phyloP scores from a whole-genome alignment of 2,329 filamentous ascomycete species.

The Juglanconis juglandina region DNA sequence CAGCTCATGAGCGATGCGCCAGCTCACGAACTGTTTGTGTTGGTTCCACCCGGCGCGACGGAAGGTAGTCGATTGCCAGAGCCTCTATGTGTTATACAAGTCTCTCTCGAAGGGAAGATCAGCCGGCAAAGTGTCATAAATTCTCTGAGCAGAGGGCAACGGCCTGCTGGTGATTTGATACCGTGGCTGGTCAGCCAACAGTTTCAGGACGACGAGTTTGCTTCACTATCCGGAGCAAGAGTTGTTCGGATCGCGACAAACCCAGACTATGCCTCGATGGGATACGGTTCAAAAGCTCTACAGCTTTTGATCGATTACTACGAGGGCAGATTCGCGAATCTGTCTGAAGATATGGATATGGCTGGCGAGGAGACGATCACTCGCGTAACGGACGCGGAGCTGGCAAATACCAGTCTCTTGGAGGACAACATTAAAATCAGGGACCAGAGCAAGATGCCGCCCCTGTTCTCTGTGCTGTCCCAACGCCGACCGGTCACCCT shows the following conservation, averaged over 20 bases:
- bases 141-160: constrained; percentile 81
- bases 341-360: constrained; percentile 66
- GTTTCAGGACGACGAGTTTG: constrained; percentile 97
- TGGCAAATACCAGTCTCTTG: constrained; percentile 71
- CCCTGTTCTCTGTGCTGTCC: constrained; percentile 82
- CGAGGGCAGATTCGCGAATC: constrained; percentile 82
- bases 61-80: constrained; percentile 78
- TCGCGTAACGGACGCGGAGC: constrained; percentile 77
- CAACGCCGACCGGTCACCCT: constrained; percentile 76
- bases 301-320: constrained; percentile 89
- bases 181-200: constrained; percentile 97
- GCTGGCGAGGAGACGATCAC: constrained; percentile 63
- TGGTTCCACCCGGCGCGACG: constrained; percentile 81
- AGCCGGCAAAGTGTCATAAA: constrained; percentile 89
- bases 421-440: constrained; percentile 87
- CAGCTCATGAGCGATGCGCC: constrained; percentile 98
- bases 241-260: constrained; percentile 95
- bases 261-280: constrained; percentile 87
- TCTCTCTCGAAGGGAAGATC: constrained; percentile 91
- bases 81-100: constrained; percentile 90
- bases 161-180: constrained; percentile 88
- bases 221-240: constrained; percentile 84
- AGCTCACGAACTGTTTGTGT: constrained; percentile 91
- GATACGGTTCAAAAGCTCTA: constrained; percentile 86
- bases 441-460: constrained; percentile 88